A percentile compares a stretch with the other conserved stretches of the same genome.
Evolutionary conservation across 108 stramenopile genomes (phyloP).

Genomic region (Hondaea fermentalgiana): DNA sequence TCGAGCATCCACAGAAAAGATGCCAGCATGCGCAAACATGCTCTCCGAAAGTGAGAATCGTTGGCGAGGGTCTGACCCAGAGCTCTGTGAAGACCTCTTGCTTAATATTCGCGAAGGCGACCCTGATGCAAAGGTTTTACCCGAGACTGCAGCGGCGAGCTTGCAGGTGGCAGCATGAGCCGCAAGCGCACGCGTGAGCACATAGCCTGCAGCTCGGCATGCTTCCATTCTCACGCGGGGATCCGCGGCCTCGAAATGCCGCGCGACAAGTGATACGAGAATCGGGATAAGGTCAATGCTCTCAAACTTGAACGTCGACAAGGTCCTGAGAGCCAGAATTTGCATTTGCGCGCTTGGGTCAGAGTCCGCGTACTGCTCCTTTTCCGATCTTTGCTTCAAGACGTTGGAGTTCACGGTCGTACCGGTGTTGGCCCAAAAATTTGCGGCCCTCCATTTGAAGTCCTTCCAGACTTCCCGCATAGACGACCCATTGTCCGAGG

Average conservation of each 20-base stretch:
- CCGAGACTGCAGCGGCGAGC: too few species aligned
- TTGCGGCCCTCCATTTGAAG: conserved; percentile 69
- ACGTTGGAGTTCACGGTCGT: neutral
- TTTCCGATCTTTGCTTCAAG: neutral
- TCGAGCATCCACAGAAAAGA: too few species aligned
- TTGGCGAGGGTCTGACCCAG: too few species aligned
- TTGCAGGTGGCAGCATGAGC: too few species aligned
- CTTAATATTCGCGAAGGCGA: too few species aligned
- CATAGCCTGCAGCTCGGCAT: neutral
- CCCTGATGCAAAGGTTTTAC: too few species aligned
- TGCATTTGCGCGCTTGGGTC: neutral
- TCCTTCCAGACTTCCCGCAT: conserved; percentile 42
- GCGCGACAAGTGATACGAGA: neutral
- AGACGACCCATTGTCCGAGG: neutral
- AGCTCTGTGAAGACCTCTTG: too few species aligned
- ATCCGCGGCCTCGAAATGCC: neutral
- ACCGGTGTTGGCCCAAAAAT: conserved; percentile 56
- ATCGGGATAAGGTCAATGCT: neutral
- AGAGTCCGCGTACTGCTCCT: neutral
- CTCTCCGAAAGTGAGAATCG: too few species aligned
- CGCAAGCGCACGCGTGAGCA: neutral
- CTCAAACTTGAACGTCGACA: neutral
- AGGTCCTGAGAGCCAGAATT: conserved; percentile 16
- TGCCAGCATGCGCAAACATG: too few species aligned
- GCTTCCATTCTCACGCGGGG: neutral